phyloP scores from a whole-genome alignment of 805 yeast genomes.

The Tetrapisispora fleetii region DNA sequence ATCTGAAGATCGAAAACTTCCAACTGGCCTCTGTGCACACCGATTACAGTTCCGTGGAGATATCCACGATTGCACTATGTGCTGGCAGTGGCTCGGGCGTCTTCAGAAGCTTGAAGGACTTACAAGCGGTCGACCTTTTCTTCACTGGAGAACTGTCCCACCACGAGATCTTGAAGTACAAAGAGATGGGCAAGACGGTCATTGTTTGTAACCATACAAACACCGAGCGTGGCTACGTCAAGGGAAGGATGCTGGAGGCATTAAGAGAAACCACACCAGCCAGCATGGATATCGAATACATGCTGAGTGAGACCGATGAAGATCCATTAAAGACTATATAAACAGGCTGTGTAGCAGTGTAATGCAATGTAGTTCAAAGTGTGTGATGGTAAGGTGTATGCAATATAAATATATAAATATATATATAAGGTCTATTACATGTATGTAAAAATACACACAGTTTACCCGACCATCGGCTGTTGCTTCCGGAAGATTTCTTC shows the following conservation, averaged over 20 bases:
- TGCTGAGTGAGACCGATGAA: conserved; percentile 44
- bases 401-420: too few species aligned
- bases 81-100: conserved; percentile 92
- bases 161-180: conserved; percentile 70
- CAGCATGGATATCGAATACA: conserved; percentile 37
- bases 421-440: too few species aligned
- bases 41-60: conserved; percentile 20
- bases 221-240: conserved; percentile 80
- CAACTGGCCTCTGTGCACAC: conserved; percentile 45
- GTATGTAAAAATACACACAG: too few species aligned
- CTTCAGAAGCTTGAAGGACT: conserved; percentile 31
- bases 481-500: too few species aligned
- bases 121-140: conserved; percentile 55
- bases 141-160: conserved; percentile 92
- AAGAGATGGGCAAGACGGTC: conserved; percentile 63
- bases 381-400: too few species aligned
- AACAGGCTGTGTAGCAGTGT: too few species aligned
- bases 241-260: conserved; percentile 32
- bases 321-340: conserved; percentile 51
- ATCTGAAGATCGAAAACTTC: conserved; percentile 43
- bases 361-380: too few species aligned
- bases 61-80: conserved; percentile 68
- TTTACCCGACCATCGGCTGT: too few species aligned
- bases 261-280: conserved; percentile 20
- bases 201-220: conserved; percentile 83